A percentile compares a stretch with the other conserved stretches of the same genome.
These are phyloP conservation scores for Rutstroemia sp. DNA, from an alignment of 2,329 filamentous ascomycete species.

Conservation along the genomic window DNA sequence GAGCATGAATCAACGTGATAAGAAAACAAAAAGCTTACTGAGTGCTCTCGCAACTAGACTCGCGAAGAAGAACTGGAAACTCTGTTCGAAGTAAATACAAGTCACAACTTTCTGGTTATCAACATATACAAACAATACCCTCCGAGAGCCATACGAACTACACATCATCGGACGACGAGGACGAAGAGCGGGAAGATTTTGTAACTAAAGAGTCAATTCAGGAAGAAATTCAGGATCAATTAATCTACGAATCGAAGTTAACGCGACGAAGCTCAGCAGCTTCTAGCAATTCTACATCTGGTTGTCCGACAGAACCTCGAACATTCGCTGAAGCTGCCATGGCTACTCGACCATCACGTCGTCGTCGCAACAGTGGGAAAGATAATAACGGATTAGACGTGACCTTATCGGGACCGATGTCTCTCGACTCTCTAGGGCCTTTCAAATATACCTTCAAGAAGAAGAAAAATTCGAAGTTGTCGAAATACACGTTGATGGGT, in stretches of 20 bases:
- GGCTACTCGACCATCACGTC: conserved; percentile 7
- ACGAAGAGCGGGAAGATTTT: background rate
- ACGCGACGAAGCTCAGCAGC: background rate
- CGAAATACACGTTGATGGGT: background rate
- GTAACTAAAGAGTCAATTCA: conserved; percentile 7
- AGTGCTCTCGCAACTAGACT: conserved; percentile 1
- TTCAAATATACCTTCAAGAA: conserved; percentile 14
- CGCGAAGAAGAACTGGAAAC: background rate
- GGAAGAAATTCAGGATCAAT: conserved; percentile 8
- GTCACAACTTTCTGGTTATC: background rate
- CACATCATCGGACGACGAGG: background rate
- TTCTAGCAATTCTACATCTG: background rate
- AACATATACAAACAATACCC: conserved; percentile 7
- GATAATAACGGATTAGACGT: conserved; percentile 2
- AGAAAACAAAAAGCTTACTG: conserved; percentile 6
- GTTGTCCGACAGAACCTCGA: background rate
- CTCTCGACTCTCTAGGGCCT: conserved; percentile 10
- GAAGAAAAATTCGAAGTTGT: conserved; percentile 8
- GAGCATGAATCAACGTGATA: background rate
- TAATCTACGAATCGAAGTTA: conserved; percentile 1
- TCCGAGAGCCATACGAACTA: background rate
- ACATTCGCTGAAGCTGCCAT: conserved; percentile 12
- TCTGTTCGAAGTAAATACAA: background rate
- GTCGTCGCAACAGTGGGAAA: conserved; percentile 2
- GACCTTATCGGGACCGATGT: conserved; percentile 8